phyloP scores from a whole-genome alignment of 2,329 filamentous ascomycete species.

The Trichophaea hybrida region DNA sequence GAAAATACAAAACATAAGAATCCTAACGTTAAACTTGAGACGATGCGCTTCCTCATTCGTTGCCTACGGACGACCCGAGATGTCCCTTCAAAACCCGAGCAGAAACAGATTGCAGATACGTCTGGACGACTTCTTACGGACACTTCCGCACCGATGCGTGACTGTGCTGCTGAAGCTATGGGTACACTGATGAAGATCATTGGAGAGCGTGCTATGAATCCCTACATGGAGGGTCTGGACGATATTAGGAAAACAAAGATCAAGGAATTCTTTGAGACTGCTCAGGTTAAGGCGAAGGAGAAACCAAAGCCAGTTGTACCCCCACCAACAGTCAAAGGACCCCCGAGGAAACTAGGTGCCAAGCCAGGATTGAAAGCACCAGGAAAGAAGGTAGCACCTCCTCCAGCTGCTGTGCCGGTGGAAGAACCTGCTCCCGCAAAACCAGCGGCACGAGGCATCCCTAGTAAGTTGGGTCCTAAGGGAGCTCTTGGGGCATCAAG shows the following conservation, averaged over 20 bases:
- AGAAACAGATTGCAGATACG: constrained; percentile 70
- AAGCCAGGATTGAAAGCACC: constrained; percentile 42
- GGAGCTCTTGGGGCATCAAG: constrained; percentile 38
- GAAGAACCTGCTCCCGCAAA: constrained; percentile 34
- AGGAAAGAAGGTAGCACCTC: constrained; percentile 35
- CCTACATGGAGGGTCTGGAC: constrained; percentile 79
- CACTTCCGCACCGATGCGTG: constrained; percentile 68
- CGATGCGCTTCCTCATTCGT: constrained; percentile 81
- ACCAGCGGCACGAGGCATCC: constrained; percentile 33
- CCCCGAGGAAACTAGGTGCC: constrained; percentile 34
- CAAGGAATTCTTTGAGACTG: constrained; percentile 75
- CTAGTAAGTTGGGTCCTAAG: constrained; percentile 40
- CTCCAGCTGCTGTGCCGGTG: constrained; percentile 30
- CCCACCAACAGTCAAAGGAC: constrained; percentile 43
- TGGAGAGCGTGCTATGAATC: constrained; percentile 88
- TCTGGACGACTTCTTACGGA: constrained; percentile 83
- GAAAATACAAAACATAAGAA: constrained; percentile 87
- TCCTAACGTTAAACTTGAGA: constrained; percentile 91
- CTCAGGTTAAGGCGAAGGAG: constrained; percentile 76
- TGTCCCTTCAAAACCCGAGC: constrained; percentile 71
- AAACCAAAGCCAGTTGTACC: constrained; percentile 61
- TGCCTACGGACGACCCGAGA: constrained; percentile 70
- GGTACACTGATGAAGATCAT: constrained; percentile 98
- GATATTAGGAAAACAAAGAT: constrained; percentile 93
- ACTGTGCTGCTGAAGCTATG: constrained; percentile 79